Evolutionary conservation across 768 basidiomycete species (phyloP).

Genomic region (Erythrobasidium yunnanense): DNA sequence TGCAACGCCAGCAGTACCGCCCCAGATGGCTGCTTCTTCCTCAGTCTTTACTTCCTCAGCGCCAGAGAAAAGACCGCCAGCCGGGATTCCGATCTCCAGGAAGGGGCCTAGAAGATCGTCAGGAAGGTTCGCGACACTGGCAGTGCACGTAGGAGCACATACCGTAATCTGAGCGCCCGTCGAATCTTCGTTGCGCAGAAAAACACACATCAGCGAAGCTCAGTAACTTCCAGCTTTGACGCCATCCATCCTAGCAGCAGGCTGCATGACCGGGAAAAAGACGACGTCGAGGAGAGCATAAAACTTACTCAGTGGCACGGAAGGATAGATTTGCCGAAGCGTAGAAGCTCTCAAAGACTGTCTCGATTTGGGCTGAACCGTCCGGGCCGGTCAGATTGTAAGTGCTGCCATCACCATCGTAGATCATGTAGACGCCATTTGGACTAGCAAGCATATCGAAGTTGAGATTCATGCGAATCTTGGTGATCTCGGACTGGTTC

Average conservation of each 20-base stretch:
- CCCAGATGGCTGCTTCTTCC: background rate
- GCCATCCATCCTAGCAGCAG: too few relatives aligned
- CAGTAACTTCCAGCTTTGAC: too few relatives aligned
- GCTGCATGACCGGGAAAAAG: too few relatives aligned
- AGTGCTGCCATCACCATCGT: conserved; percentile 1
- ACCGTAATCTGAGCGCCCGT: conserved; percentile 20
- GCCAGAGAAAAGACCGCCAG: conserved; percentile 11
- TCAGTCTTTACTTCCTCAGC: conserved; percentile 18
- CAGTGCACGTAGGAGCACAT: background rate
- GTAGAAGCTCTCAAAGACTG: background rate
- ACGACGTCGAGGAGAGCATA: too few relatives aligned
- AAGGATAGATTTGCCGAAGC: background rate
- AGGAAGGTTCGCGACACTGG: background rate
- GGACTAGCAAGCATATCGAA: conserved; percentile 10
- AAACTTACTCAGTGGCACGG: background rate
- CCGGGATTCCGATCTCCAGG: conserved; percentile 14
- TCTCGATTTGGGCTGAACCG: conserved; percentile 6
- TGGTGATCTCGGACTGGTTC: background rate
- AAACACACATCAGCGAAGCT: too few relatives aligned
- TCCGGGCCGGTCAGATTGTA: background rate
- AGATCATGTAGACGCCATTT: conserved; percentile 7
- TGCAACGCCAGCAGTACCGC: background rate
- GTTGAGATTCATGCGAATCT: conserved; percentile 17
- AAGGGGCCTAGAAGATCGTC: background rate
- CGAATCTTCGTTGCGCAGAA: too few relatives aligned